Conservation (phyloP, 2,329 filamentous ascomycete genomes). For the Xylariaceae sp. region DNA sequence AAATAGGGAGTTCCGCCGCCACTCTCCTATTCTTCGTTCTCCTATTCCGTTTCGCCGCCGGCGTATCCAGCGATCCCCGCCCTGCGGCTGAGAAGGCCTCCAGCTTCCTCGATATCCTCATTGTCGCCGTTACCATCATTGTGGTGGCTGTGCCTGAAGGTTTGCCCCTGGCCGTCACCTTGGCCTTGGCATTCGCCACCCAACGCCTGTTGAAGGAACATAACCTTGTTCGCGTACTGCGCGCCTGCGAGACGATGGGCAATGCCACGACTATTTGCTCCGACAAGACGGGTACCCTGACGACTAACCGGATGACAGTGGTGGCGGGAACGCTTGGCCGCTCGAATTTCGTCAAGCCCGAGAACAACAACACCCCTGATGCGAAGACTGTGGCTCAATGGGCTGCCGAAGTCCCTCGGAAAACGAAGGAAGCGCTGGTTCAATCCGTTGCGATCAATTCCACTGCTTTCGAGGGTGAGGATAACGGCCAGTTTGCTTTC, state of each 20-base stretch:
- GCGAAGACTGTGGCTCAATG: conserved; percentile 28
- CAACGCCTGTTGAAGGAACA: conserved; percentile 64
- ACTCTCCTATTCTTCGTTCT: conserved; percentile 71
- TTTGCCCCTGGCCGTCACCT: conserved; percentile 60
- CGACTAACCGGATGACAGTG: conserved; percentile 71
- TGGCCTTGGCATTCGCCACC: conserved; percentile 62
- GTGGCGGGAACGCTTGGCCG: conserved; percentile 63
- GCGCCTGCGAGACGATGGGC: conserved; percentile 66
- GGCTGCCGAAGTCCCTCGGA: conserved; percentile 27
- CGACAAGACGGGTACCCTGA: conserved; percentile 71
- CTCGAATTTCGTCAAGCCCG: conserved; percentile 29
- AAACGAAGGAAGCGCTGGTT: conserved; percentile 33
- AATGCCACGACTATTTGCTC: conserved; percentile 73
- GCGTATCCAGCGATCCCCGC: conserved; percentile 46
- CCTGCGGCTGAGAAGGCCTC: conserved; percentile 54
- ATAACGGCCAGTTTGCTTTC: conserved; percentile 41
- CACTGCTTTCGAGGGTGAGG: conserved; percentile 50
- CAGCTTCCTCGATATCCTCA: conserved; percentile 57
- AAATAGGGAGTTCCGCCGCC: conserved; percentile 58
- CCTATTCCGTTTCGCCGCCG: conserved; percentile 69
- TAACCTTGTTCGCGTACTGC: conserved; percentile 61
- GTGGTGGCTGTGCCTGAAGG: conserved; percentile 66
- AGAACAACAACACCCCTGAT: conserved; percentile 17
- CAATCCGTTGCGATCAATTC: conserved; percentile 51
- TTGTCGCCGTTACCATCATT: conserved; percentile 60